Conservation (phyloP, 108 stramenopile species). For the Stephanodiscus minutulus region DNA sequence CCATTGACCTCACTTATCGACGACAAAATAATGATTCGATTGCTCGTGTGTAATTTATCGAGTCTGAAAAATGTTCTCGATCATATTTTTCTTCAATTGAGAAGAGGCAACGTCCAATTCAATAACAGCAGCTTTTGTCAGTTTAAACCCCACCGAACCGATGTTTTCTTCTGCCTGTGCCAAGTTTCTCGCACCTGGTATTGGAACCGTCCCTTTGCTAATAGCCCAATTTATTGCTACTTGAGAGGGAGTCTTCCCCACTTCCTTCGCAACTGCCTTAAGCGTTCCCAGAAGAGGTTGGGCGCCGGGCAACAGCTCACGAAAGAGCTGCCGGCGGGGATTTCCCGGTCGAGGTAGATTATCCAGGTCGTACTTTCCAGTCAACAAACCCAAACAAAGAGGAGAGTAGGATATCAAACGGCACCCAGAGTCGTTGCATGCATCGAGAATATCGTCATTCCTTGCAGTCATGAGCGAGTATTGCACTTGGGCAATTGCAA, state of each 20-base stretch:
- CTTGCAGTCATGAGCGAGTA: conserved; percentile 81
- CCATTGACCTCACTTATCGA: not conserved
- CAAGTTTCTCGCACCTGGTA: conserved; percentile 75
- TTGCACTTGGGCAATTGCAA: conserved; percentile 83
- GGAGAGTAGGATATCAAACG: conserved; percentile 84
- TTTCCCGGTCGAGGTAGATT: conserved; percentile 68
- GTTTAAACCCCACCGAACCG: conserved; percentile 67
- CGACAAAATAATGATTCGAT: not conserved
- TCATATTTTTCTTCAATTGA: conserved; percentile 77
- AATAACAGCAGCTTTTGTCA: conserved; percentile 51
- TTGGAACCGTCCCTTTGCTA: conserved; percentile 85
- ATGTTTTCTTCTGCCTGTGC: conserved; percentile 74
- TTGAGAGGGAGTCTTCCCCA: conserved; percentile 77
- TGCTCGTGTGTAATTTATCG: conserved; percentile 6
- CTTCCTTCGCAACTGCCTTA: conserved; percentile 65
- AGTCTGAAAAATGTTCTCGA: conserved; percentile 89
- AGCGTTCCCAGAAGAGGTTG: conserved; percentile 65
- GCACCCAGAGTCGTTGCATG: conserved; percentile 72
- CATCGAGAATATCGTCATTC: conserved; percentile 68
- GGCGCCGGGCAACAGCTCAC: conserved; percentile 78
- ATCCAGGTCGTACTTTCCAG: conserved; percentile 79
- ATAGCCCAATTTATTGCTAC: conserved; percentile 93
- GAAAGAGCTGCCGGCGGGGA: conserved; percentile 78
- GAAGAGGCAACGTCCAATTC: conserved; percentile 77
- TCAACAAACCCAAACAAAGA: conserved; percentile 79